Percentiles rank a stretch among this genome's conserved stretches.
Conservation (phyloP, 2,329 filamentous ascomycete genomes). For the Talaromyces pinophilus region DNA sequence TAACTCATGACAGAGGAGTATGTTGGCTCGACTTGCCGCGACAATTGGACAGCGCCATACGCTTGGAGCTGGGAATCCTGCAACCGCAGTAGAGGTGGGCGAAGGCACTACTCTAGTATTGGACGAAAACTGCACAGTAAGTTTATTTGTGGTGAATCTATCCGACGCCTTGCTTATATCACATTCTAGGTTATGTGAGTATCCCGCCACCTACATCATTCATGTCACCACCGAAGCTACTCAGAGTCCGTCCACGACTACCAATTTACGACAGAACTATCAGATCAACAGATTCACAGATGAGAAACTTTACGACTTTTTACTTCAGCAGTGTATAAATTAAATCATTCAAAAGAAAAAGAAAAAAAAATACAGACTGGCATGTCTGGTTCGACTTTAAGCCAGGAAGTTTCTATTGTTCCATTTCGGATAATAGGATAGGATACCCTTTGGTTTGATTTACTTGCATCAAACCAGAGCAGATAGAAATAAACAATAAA, state of each 20-base stretch:
- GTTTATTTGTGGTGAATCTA: slow-evolving; percentile 23
- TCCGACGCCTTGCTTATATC: neutral
- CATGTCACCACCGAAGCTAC: slow-evolving; percentile 3
- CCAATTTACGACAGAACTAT: neutral
- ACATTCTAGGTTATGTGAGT: slow-evolving; percentile 37
- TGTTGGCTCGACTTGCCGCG: slow-evolving; percentile 49
- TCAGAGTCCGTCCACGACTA: neutral
- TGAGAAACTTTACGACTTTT: neutral
- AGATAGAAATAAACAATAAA: neutral
- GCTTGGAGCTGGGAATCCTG: slow-evolving; percentile 29
- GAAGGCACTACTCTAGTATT: slow-evolving; percentile 41
- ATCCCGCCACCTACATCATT: slow-evolving; percentile 13
- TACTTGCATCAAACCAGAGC: neutral
- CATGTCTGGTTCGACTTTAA: neutral
- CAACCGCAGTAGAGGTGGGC: slow-evolving; percentile 29
- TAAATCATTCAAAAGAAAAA: neutral
- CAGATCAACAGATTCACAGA: neutral
- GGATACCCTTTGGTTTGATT: neutral
- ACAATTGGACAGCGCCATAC: slow-evolving; percentile 44
- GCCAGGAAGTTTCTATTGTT: neutral
- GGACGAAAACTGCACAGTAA: slow-evolving; percentile 50
- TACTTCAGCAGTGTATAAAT: neutral
- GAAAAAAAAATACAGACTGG: neutral
- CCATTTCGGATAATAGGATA: neutral
- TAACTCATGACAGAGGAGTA: slow-evolving; percentile 44